Base-by-base conservation (phyloP, 129 eudicot genomes). In the Escallonia herrerae region DNA sequence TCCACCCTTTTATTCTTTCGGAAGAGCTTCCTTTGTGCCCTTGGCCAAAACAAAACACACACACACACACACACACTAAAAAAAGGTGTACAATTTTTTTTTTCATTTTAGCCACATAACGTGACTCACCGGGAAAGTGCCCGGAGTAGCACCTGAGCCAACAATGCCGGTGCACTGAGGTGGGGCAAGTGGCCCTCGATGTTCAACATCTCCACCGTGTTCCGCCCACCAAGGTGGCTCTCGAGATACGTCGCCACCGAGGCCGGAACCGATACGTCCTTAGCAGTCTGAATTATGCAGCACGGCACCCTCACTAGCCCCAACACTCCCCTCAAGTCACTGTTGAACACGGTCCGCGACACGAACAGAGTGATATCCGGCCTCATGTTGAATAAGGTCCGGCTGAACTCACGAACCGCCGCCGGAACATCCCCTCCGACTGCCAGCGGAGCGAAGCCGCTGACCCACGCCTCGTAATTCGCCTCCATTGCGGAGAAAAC, bases 111-210 rank as follows among this genome's bases (percentile, higher is more conserved):
- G 38, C 22, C 54, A 40, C 40, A 22, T 42, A 2, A 43, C 41
- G 43, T 10, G 15, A 15, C 4, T 80, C 72, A 84, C 75, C 95
- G 72, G 9, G 91, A 63, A 47, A 93, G 78, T 6, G 89, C 90
- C 58, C 86, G 72, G 12, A 67, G 65, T 51, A 94, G 85, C 72
- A 76, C 86, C 52, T 80, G 84, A 40, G 90, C 88, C 73, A 94
- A 70, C 60, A 82, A 45, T 14, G 66, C 64, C 10, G 83, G 80
- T 5, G 70, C 72, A 14, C 76, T 73, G 54, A 79, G 76, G 59
- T 79, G 80, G 8, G 83, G 83, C 75, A 79, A 47, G 51, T 79
- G 83, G 13, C 80, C 83, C 65, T 79, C 80, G 2, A 69, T 63
- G 10, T 74, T 56, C 43, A 79, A 43, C 65, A 79, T 74, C n/a